Conservation (phyloP, 371 early-diverging fungal species). For the Mortierella sp. region DNA sequence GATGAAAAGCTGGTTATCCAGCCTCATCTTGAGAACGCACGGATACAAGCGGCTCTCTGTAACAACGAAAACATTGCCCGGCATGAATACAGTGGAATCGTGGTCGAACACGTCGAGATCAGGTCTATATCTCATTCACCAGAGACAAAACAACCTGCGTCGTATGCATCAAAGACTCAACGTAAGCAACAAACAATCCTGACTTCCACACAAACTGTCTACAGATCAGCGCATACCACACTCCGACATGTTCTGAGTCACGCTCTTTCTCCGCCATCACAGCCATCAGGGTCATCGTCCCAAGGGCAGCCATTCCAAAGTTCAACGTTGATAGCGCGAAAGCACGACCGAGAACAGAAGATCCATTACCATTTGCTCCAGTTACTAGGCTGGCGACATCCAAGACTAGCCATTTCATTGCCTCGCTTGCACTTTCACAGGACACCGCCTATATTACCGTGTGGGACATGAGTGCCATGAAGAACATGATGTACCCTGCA, state of each 20-base stretch:
- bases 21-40: constrained; percentile 26
- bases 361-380: constrained; percentile 14
- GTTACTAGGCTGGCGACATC: constrained; percentile 25
- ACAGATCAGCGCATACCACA: too few relatives aligned
- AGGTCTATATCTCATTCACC: constrained; percentile 13
- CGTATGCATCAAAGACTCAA: too few relatives aligned
- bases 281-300: too few relatives aligned
- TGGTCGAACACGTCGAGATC: constrained; percentile 44
- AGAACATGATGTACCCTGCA: constrained; percentile 16
- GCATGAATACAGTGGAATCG: constrained; percentile 32
- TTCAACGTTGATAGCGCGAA: constrained; percentile 22
- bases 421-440: constrained; percentile 23
- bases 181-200: too few relatives aligned
- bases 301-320: constrained; percentile 22
- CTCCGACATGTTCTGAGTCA: too few relatives aligned
- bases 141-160: constrained; percentile 3
- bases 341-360: not conserved
- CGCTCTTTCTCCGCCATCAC: too few relatives aligned
- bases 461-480: constrained; percentile 36
- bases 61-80: constrained; percentile 35
- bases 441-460: constrained; percentile 26
- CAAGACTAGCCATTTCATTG: constrained; percentile 30
- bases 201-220: too few relatives aligned
- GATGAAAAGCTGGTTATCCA: constrained; percentile 43
- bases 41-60: constrained; percentile 22